A percentile compares a stretch with the other conserved stretches of the same genome.
Evolutionary conservation across 805 yeast species (phyloP).

Genomic region (Debaryomyces hansenii): DNA sequence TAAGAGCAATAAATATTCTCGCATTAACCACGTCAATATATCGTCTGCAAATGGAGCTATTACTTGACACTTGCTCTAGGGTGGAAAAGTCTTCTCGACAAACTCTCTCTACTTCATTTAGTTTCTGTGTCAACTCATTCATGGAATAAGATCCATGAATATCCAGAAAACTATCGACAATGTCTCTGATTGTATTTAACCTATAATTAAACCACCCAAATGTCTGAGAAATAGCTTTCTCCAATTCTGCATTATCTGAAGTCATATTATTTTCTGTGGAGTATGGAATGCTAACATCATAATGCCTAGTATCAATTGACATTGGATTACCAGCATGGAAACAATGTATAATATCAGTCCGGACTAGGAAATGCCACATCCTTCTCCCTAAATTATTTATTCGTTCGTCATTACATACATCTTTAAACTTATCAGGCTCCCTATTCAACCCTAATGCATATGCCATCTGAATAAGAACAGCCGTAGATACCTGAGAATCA

Average conservation of each 20-base stretch:
- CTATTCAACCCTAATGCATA: slow-evolving; percentile 61
- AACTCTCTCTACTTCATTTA: slow-evolving; percentile 8
- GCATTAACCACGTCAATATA: slow-evolving; percentile 7
- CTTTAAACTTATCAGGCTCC: slow-evolving; percentile 50
- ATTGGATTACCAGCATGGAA: slow-evolving; percentile 20
- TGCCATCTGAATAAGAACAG: slow-evolving; percentile 60
- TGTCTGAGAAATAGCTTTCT: slow-evolving; percentile 8
- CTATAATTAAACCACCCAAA: slow-evolving; percentile 10
- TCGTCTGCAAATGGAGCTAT: slow-evolving; percentile 1
- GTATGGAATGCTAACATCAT: slow-evolving; percentile 16
- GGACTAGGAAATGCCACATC: slow-evolving; percentile 20
- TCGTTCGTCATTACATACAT: slow-evolving; percentile 15
- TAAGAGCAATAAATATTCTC: slow-evolving; percentile 10
- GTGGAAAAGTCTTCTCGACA: slow-evolving; percentile 3
- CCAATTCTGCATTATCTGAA: slow-evolving; percentile 12
- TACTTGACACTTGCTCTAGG: background rate
- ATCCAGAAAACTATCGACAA: slow-evolving; percentile 15
- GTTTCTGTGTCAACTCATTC: slow-evolving; percentile 6
- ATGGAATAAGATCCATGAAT: slow-evolving; percentile 12
- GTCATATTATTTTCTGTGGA: slow-evolving; percentile 14
- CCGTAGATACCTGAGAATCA: slow-evolving; percentile 50
- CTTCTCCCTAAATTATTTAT: slow-evolving; percentile 19
- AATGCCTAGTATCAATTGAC: slow-evolving; percentile 6
- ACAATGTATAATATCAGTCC: slow-evolving; percentile 23
- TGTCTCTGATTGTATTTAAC: slow-evolving; percentile 6